Percentiles rank a stretch among this genome's conserved stretches.
Conservation (phyloP, 2,329 filamentous ascomycete species). For the Pseudogymnoascus sp. region DNA sequence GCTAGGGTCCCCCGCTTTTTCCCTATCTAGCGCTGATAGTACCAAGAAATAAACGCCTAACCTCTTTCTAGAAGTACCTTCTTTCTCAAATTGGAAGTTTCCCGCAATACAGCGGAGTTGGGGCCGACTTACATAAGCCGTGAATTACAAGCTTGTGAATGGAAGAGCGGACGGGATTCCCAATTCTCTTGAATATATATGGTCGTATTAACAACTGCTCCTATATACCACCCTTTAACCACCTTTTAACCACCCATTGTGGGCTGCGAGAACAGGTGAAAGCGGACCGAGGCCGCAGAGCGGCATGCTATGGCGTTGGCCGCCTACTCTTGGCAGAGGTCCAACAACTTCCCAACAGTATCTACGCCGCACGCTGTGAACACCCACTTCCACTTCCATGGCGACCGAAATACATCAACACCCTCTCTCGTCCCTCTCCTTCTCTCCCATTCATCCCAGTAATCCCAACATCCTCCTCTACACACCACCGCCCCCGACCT, state of each 20-base stretch:
- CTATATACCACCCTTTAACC: no score
- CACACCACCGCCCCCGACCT: not conserved
- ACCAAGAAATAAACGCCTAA: not conserved
- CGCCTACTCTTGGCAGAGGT: not conserved
- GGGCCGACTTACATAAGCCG: no score
- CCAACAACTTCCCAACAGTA: not conserved
- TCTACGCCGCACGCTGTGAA: not conserved
- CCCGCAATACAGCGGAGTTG: no score
- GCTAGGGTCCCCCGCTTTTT: not conserved
- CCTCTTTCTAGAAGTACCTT: not conserved
- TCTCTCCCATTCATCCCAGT: constrained; percentile 16
- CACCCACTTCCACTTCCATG: constrained; percentile 1
- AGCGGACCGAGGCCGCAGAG: no score
- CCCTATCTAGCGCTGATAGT: not conserved
- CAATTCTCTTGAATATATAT: not conserved
- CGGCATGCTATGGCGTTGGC: no score
- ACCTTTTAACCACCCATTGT: no score
- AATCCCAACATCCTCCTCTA: constrained; percentile 13
- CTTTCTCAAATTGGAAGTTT: not conserved
- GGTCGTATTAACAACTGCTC: no score
- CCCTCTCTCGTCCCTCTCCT: constrained; percentile 18
- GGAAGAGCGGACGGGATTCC: not conserved
- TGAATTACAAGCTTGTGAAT: no score
- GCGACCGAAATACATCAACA: not conserved
- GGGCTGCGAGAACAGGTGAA: no score